Conservation (phyloP, 768 basidiomycete genomes). For the Tubosaeta sp. region DNA sequence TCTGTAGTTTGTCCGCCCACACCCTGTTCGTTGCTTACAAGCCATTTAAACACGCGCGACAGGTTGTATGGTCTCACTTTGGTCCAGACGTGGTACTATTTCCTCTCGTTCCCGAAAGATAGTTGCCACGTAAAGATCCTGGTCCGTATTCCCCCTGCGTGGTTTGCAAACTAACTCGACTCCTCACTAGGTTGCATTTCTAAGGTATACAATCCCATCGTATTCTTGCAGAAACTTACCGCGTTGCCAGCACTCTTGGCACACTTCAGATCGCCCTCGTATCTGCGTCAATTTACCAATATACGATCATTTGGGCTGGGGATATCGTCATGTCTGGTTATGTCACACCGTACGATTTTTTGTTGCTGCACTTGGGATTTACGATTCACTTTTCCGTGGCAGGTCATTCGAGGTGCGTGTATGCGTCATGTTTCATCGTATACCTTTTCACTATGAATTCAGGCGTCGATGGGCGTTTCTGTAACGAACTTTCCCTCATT, state of each 20-base stretch:
- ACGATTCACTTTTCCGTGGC: background rate
- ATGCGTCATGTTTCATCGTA: background rate
- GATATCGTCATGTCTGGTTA: constrained; percentile 20
- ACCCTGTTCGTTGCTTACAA: background rate
- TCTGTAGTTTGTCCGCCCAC: constrained; percentile 29
- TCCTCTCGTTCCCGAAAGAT: constrained; percentile 28
- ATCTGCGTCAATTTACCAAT: constrained; percentile 30
- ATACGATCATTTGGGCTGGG: constrained; percentile 29
- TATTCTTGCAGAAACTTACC: background rate
- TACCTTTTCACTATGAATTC: background rate
- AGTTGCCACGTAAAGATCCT: constrained; percentile 29
- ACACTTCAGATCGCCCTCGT: constrained; percentile 29
- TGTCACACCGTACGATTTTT: constrained; percentile 24
- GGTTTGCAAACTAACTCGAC: background rate
- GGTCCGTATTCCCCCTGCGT: constrained; percentile 14
- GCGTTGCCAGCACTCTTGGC: constrained; percentile 17
- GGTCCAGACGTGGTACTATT: constrained; percentile 33
- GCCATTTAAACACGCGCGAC: background rate
- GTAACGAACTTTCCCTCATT: constrained; percentile 8
- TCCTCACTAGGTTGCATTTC: constrained; percentile 22
- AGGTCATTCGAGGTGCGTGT: constrained; percentile 25
- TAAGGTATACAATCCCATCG: constrained; percentile 16
- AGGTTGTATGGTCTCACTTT: constrained; percentile 35
- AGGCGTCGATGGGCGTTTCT: constrained; percentile 36
- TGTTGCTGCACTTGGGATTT: background rate